A percentile compares a stretch with the other conserved stretches of the same genome.
Evolutionary conservation across 2,329 filamentous ascomycete species (phyloP).

Genomic region (Juglanconis sp.): DNA sequence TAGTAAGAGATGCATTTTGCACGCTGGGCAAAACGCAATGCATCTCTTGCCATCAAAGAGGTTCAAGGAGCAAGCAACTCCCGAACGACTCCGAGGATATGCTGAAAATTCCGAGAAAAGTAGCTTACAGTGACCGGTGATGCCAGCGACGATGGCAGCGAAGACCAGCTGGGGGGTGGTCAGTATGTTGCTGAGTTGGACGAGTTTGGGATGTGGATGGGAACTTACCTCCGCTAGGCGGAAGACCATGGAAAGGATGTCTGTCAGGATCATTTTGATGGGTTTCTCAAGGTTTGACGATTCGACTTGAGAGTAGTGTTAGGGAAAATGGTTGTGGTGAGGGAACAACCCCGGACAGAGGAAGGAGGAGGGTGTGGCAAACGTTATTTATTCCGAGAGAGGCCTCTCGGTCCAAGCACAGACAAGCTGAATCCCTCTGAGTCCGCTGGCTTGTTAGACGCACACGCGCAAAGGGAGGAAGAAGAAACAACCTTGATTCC

Average conservation of each 20-base stretch:
- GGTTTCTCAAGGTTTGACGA: neutral
- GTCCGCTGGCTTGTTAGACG: too few relatives aligned
- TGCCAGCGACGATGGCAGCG: constrained; percentile 67
- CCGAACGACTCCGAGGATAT: too few relatives aligned
- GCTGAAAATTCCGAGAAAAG: too few relatives aligned
- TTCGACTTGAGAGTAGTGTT: neutral
- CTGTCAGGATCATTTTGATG: constrained; percentile 48
- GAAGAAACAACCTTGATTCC: too few relatives aligned
- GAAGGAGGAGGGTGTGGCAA: neutral
- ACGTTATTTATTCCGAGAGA: neutral
- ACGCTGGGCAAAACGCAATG: too few relatives aligned
- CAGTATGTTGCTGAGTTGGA: neutral
- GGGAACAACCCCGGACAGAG: too few relatives aligned
- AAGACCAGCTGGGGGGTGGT: constrained; percentile 55
- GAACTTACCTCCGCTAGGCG: constrained; percentile 42
- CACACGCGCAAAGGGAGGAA: neutral
- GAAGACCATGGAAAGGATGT: constrained; percentile 54
- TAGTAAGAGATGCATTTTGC: too few relatives aligned
- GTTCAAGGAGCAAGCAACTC: too few relatives aligned
- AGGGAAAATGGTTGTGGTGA: neutral
- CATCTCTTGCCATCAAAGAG: too few relatives aligned
- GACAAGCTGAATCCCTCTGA: neutral
- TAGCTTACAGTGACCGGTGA: constrained; percentile 50
- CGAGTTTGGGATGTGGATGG: neutral
- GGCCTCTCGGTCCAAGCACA: neutral